These are phyloP conservation scores for Coelastrella sp. DNA, from an alignment of 139 green algal species.

Conservation along the genomic window DNA sequence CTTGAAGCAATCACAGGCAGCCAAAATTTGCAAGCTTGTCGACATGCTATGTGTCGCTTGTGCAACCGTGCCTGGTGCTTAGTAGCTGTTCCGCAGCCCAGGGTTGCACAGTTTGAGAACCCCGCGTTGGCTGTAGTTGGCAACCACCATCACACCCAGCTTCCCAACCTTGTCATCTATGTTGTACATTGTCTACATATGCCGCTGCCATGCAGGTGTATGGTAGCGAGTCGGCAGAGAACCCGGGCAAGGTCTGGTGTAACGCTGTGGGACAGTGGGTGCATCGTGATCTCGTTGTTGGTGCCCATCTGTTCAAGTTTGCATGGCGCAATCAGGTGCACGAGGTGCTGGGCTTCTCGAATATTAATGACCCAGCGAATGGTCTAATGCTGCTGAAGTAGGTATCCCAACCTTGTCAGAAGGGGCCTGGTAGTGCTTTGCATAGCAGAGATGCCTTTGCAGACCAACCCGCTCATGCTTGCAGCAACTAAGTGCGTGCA, in stretches of 20 bases:
- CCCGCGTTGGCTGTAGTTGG: background rate
- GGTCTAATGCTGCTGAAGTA: background rate
- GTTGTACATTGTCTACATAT: background rate
- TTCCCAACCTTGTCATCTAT: background rate
- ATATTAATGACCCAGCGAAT: background rate
- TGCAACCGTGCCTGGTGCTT: background rate
- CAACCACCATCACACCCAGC: background rate
- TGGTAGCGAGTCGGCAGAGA: background rate
- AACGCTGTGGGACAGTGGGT: background rate
- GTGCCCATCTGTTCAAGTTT: background rate
- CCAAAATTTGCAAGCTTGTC: background rate
- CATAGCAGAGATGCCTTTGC: background rate
- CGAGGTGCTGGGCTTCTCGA: background rate
- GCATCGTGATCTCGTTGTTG: background rate
- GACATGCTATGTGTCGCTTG: background rate
- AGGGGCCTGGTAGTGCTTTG: background rate
- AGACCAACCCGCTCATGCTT: background rate
- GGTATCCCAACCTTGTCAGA: background rate
- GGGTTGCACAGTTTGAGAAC: background rate
- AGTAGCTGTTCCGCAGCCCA: background rate
- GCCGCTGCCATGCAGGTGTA: background rate
- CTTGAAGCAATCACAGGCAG: background rate
- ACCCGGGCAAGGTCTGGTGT: background rate
- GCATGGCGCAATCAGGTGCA: background rate
- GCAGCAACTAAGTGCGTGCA: background rate